Evolutionary conservation across 192 early-diverging fungal genomes (phyloP).

Genomic region (Dissophora globulifera): DNA sequence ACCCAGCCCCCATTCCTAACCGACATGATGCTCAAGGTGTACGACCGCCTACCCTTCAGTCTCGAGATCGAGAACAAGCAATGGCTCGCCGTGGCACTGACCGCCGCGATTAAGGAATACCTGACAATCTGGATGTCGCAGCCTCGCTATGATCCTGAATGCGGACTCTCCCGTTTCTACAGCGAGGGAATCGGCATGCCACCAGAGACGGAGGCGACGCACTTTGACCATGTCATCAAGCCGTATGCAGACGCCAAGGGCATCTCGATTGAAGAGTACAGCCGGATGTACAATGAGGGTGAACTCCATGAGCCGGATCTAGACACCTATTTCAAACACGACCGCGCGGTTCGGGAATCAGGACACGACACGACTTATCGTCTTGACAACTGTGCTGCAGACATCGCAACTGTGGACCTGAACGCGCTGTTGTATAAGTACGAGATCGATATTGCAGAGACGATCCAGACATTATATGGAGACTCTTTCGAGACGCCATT

Average conservation of each 20-base stretch:
- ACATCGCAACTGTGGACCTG: constrained; percentile 93
- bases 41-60: constrained; percentile 63
- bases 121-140: constrained; percentile 88
- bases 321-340: constrained; percentile 97
- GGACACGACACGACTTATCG: constrained; percentile 99
- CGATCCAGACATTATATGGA: constrained; percentile 70
- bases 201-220: constrained; percentile 95
- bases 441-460: constrained; percentile 87
- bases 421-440: constrained; percentile 97
- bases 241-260: constrained; percentile 79
- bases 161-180: constrained; percentile 86
- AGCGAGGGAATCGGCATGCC: constrained; percentile 95
- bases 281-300: constrained; percentile 74
- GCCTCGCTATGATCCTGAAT: constrained; percentile 79
- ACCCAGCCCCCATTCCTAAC: constrained; percentile 99
- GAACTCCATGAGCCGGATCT: constrained; percentile 82
- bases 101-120: constrained; percentile 92
- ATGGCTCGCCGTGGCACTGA: constrained; percentile 78
- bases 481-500: constrained; percentile 58
- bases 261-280: constrained; percentile 78
- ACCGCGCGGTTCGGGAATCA: constrained; percentile 96
- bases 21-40: constrained; percentile 92
- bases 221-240: constrained; percentile 88
- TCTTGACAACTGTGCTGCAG: constrained; percentile 89
- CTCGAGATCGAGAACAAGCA: constrained; percentile 64